Percentiles rank a stretch among this genome's conserved stretches.
Conservation (phyloP, 495 filamentous ascomycete genomes). For the Neurospora sp. region DNA sequence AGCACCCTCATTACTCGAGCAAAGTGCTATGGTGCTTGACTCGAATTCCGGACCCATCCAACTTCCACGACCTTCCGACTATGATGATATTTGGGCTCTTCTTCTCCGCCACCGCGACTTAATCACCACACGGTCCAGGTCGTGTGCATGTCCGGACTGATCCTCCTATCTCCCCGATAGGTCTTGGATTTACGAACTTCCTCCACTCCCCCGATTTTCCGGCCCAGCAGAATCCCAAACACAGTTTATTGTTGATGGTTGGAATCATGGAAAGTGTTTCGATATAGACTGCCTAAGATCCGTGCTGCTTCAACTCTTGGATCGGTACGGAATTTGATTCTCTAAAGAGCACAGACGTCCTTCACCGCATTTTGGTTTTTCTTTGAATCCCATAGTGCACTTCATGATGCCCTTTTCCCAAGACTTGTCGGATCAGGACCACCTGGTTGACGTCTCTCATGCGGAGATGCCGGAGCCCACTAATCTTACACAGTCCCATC, state of each 20-base stretch:
- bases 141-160: neutral
- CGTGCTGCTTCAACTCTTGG: neutral
- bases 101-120: neutral
- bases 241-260: neutral
- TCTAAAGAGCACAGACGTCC: neutral
- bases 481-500: constrained; percentile 10
- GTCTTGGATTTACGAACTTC: neutral
- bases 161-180: neutral
- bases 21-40: neutral
- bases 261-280: neutral
- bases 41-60: neutral
- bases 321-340: neutral
- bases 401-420: constrained; percentile 52
- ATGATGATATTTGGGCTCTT: neutral
- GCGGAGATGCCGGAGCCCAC: constrained; percentile 1
- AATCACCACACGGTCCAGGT: neutral
- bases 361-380: neutral
- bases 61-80: neutral
- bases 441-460: neutral
- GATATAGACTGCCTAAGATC: neutral
- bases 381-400: neutral
- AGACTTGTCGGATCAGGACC: constrained; percentile 28
- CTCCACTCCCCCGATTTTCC: neutral
- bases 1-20: neutral
- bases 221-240: neutral